Percentiles rank a stretch among this genome's conserved stretches.
Conservation (phyloP, 1,284 basidiomycete species). For the Trichosporon ovoides region DNA sequence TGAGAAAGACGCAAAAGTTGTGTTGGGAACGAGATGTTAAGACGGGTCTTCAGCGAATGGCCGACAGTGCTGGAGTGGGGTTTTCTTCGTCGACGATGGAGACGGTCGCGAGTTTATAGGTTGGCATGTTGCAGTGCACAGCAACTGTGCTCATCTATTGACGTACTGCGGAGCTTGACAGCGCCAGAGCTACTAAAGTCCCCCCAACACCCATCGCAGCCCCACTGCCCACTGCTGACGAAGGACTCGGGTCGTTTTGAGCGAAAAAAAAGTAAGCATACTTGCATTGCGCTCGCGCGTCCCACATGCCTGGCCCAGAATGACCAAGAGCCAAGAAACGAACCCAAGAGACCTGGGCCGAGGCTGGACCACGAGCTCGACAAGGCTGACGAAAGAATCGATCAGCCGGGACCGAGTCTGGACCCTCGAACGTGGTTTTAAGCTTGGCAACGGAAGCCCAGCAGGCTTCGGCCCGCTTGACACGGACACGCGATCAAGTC, state of each 20-base stretch:
- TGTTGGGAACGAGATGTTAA: no score
- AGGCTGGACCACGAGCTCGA: neutral
- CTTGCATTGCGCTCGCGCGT: no score
- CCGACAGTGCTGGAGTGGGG: no score
- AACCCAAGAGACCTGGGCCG: neutral
- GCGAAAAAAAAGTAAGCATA: no score
- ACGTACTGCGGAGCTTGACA: neutral
- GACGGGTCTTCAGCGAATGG: no score
- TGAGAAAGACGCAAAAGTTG: no score
- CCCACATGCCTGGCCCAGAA: neutral
- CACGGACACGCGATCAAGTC: no score
- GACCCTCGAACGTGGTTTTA: neutral
- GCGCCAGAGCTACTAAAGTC: neutral
- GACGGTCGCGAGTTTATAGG: neutral
- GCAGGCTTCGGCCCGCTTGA: no score
- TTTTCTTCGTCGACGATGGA: neutral
- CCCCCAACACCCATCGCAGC: neutral
- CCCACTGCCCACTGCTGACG: no score
- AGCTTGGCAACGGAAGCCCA: neutral
- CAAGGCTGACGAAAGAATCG: neutral
- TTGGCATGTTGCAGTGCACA: neutral
- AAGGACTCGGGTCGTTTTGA: no score
- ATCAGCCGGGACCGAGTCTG: constrained; percentile 1
- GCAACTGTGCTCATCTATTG: neutral
- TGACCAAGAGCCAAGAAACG: neutral